A percentile compares a stretch with the other conserved stretches of the same genome.
phyloP scores from a whole-genome alignment of 805 yeast genomes.

The Brettanomyces nanus region DNA sequence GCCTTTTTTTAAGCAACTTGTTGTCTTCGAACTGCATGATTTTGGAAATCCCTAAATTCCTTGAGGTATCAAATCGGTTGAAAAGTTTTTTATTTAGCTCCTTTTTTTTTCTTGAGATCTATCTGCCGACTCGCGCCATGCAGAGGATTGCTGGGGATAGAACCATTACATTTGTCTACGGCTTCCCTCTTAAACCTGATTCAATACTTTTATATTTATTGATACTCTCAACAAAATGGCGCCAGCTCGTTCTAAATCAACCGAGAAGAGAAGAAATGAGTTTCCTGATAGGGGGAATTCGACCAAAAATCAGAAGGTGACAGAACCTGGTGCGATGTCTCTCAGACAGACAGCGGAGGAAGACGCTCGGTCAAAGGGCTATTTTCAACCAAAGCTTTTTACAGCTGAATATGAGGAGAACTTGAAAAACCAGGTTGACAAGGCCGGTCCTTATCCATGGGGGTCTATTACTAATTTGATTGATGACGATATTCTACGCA shows the following conservation, averaged over 20 bases:
- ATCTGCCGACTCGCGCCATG: no score
- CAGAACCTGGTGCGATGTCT: conserved; percentile 14
- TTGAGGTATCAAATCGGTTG: no score
- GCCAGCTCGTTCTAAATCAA: neutral
- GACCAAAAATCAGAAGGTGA: neutral
- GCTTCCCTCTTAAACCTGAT: no score
- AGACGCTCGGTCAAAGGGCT: conserved; percentile 23
- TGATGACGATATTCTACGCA: conserved; percentile 66
- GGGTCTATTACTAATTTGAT: conserved; percentile 72
- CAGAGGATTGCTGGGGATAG: no score
- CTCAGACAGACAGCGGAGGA: conserved; percentile 27
- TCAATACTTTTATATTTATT: no score
- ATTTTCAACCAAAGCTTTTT: conserved; percentile 24
- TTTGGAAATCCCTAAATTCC: no score
- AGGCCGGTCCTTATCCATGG: conserved; percentile 80
- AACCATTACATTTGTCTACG: no score
- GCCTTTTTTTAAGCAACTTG: no score
- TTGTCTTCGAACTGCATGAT: no score
- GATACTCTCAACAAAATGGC: no score
- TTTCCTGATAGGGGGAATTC: neutral
- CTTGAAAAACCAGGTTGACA: conserved; percentile 36
- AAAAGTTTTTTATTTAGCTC: no score
- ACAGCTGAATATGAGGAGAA: conserved; percentile 30
- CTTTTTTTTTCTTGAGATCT: no score
- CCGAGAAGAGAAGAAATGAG: neutral